A percentile compares a stretch with the other conserved stretches of the same genome.
Conservation (phyloP, 1,139 yeast species). For the Keqinozyma sinolaborantium region DNA sequence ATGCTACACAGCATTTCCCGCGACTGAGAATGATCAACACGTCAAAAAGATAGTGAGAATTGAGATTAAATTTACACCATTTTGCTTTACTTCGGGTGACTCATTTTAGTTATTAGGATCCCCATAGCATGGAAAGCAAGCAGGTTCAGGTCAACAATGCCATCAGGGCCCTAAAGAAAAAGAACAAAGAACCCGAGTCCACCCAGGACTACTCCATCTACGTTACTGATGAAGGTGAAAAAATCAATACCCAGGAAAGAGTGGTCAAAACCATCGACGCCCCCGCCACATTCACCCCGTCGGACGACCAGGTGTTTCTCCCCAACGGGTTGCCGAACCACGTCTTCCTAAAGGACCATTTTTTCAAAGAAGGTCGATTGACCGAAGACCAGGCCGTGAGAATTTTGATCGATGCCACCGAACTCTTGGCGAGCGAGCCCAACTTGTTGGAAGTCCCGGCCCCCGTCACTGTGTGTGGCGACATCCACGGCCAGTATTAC, state of each 20-base stretch:
- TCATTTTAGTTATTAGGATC: too few relatives aligned
- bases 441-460: constrained; percentile 81
- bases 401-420: constrained; percentile 68
- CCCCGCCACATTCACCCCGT: constrained; percentile 66
- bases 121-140: constrained; percentile 8
- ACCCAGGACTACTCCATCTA: constrained; percentile 51
- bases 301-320: constrained; percentile 64
- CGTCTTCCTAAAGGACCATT: constrained; percentile 69
- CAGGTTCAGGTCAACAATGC: constrained; percentile 66
- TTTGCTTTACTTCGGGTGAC: too few relatives aligned
- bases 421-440: constrained; percentile 67
- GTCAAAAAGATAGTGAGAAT: too few relatives aligned
- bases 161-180: constrained; percentile 63
- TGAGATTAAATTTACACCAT: too few relatives aligned
- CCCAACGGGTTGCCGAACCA: constrained; percentile 69
- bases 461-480: constrained; percentile 96
- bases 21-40: too few relatives aligned
- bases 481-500: constrained; percentile 91
- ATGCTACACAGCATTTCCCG: too few relatives aligned
- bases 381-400: constrained; percentile 66
- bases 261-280: constrained; percentile 62
- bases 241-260: constrained; percentile 65
- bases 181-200: constrained; percentile 21
- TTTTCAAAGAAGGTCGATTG: constrained; percentile 77
- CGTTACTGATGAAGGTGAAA: constrained; percentile 66